Evolutionary conservation across 495 filamentous ascomycete genomes (phyloP), one percentile per base, ranked within the genome.

Genomic region (Neurospora sp.): DNA sequence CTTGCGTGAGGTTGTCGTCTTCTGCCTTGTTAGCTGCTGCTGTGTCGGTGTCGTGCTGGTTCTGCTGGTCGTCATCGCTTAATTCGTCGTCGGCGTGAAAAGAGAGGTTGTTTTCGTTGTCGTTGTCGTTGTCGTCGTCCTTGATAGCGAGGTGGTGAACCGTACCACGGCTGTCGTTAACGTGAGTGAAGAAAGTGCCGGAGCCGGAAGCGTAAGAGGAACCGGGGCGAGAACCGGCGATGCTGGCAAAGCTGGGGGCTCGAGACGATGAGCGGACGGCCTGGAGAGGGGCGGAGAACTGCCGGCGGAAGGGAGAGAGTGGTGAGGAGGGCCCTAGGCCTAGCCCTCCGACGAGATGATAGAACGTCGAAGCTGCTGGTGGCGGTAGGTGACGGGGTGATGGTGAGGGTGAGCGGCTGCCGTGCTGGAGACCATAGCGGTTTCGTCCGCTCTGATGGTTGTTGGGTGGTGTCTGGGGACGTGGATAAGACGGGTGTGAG

Each of bases 301-400:
- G 77, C 18, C 77, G 35, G 71, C 74, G 76, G 10, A 81, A 68
- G 3, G 81, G 78, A 4, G 80, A 82, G 68, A 82, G 79, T 20
- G 80, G 79, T 47, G 76, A 75, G 10, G 77, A 77, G 69, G 74
- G 71, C 18, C 71, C 69, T 16, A 82, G 80, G 35, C 77, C 80
- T 20, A 65, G 53, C 6, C 53, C 53, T 35, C 53, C 53, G 27
- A 65, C 53, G 53, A 82, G 73, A 37, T 75, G 81, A 73, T 81
- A 78, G 38, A 79, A 75, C 68, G 74, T 80, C 42, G 80, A n/a
- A 78, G 78, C 35, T 68, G 39, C n/a, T 16, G 75, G 71, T 8
- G 75, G 69, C 10, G 70, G 71, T 41, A 69, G 22, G 35, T 68
- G 59, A 18, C 69, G 70, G 42, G 69, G 61, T 70, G 73, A 70